Evolutionary conservation across 805 yeast genomes (phyloP).

Genomic region (Starmerella sirachaensis): DNA sequence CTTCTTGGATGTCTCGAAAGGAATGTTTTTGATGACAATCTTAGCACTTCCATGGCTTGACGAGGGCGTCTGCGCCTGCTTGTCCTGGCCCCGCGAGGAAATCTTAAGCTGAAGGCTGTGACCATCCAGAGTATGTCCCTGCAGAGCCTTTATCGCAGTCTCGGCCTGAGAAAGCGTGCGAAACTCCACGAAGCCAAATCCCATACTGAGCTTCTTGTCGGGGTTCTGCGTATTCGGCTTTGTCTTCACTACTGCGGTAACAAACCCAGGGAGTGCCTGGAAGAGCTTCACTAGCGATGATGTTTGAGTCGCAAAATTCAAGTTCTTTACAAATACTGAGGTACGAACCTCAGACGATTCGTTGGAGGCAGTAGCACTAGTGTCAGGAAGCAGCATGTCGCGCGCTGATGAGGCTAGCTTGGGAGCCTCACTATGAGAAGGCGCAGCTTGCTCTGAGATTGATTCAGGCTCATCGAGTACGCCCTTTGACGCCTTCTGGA

Average conservation of each 20-base stretch:
- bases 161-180: slow-evolving; percentile 65
- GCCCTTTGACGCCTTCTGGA: slow-evolving; percentile 88
- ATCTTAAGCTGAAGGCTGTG: slow-evolving; percentile 82
- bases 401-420: slow-evolving; percentile 13
- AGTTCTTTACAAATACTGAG: slow-evolving; percentile 82
- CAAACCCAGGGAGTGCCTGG: slow-evolving; percentile 64
- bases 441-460: no score
- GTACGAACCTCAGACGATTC: slow-evolving; percentile 41
- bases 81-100: slow-evolving; percentile 52
- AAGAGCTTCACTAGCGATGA: slow-evolving; percentile 47
- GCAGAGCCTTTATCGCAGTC: slow-evolving; percentile 58
- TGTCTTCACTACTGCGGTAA: slow-evolving; percentile 68
- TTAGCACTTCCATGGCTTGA: slow-evolving; percentile 33
- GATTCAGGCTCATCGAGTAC: slow-evolving; percentile 40
- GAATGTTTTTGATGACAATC: slow-evolving; percentile 89
- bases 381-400: slow-evolving; percentile 21
- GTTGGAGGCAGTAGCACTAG: slow-evolving; percentile 28
- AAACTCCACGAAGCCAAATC: slow-evolving; percentile 93
- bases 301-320: slow-evolving; percentile 70
- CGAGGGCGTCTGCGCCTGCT: slow-evolving; percentile 23
- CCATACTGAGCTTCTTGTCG: slow-evolving; percentile 75
- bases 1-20: slow-evolving; percentile 88
- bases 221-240: slow-evolving; percentile 74
- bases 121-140: slow-evolving; percentile 73
- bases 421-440: slow-evolving; percentile 6